These are phyloP conservation scores for Tolypocladium paradoxum DNA, from an alignment of 2,329 filamentous ascomycete genomes.

Conservation along the genomic window DNA sequence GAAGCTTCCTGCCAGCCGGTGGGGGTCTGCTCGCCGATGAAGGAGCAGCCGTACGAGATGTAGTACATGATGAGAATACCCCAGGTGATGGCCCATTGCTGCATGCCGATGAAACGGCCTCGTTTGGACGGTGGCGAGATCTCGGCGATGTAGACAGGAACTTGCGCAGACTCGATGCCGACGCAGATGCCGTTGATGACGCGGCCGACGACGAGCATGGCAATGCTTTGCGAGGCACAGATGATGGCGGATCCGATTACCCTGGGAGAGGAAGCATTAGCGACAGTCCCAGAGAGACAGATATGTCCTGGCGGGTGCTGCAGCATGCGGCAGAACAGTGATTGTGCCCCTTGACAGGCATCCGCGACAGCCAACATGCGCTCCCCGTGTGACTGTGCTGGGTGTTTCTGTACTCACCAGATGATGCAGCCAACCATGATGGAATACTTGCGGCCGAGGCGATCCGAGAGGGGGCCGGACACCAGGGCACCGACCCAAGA, in stretches of 20 bases:
- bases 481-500: slow-evolving; percentile 38
- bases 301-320: not conserved
- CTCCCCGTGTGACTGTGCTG: not conserved
- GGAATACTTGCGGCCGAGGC: slow-evolving; percentile 35
- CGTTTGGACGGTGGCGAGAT: slow-evolving; percentile 44
- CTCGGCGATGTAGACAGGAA: slow-evolving; percentile 61
- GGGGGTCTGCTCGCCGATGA: slow-evolving; percentile 30
- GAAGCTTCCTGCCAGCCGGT: slow-evolving; percentile 34
- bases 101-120: slow-evolving; percentile 57
- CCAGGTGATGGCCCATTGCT: slow-evolving; percentile 66
- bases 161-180: slow-evolving; percentile 55
- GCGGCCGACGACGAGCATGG: slow-evolving; percentile 41
- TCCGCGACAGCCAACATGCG: not conserved
- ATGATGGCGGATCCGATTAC: slow-evolving; percentile 35
- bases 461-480: slow-evolving; percentile 39
- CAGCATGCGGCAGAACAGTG: not conserved
- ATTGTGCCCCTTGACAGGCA: not conserved
- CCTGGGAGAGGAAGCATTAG: slow-evolving; percentile 18
- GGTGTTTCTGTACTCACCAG: slow-evolving; percentile 28
- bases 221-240: slow-evolving; percentile 34
- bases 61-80: slow-evolving; percentile 60
- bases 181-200: slow-evolving; percentile 58
- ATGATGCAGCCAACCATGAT: slow-evolving; percentile 39
- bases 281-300: not conserved
- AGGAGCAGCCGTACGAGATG: slow-evolving; percentile 53